Evolutionary conservation across 331 rosid genomes (phyloP), one percentile per base, ranked within the genome.

Genomic region (Malus hybrid): DNA sequence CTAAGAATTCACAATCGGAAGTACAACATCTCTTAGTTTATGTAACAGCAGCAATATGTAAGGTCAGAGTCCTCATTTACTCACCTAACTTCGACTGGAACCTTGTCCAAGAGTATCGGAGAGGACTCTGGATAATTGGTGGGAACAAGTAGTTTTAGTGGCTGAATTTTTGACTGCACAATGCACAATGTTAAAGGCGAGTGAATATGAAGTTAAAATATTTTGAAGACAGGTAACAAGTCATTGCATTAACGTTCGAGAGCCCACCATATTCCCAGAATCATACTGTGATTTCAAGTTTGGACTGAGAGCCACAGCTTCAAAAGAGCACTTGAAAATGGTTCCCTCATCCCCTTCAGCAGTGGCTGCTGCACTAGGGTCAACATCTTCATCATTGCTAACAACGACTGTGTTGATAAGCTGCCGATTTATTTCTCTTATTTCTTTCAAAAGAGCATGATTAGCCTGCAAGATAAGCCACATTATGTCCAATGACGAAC

Each of bases 231-330:
- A 19, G 71, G 66, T 55, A 71, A 71, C 22, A 54, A 81, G 52
- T 59, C 29, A 34, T 20, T 55, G 44, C 75, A 71, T 39, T 32
- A 39, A 61, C 36, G 48, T 70, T 73, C 15, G 16, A 83, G 76
- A 74, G 60, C 92, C 73, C 72, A 92, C 97, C 96, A 90, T 87
- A 68, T 93, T 92, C n/a, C 84, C 92, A 22, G 97, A 92, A 73
- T 87, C 80, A 69, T 89, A 94, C 70, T 89, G 97, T 11, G 90
- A 87, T 85, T 94, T 92, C 82, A 94, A 86, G 91, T 78, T 85
- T n/a, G 92, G 91, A 80, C 99, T 83, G 78, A 94, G 97, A 67
- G 99, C 93, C 79, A 94, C 93, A 62, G 97, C 99, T 86, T 33
- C 80, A 80, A 71, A 92, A 76, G 93, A 92, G 82, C 97, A 94